Evolutionary conservation across 106 monocot genomes (phyloP).

Genomic region (Hemerocallis citrina): DNA sequence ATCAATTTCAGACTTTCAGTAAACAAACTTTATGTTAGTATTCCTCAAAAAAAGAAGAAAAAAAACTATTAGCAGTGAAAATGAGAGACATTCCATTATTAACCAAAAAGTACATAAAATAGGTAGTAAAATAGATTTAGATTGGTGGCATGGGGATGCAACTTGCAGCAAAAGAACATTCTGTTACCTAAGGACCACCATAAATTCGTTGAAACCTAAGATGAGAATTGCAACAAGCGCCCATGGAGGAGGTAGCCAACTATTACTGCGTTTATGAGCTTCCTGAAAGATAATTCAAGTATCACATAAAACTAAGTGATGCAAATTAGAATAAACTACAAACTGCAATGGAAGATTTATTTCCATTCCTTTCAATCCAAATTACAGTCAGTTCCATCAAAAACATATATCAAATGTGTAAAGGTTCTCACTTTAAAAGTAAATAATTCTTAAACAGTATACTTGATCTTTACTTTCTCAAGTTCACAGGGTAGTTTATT

Average conservation of each 20-base stretch:
- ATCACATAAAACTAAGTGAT: neutral
- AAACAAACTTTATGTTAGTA: neutral
- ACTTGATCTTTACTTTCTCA: too few species aligned
- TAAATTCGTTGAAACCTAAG: conserved; percentile 63
- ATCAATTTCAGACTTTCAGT: neutral
- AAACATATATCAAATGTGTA: too few species aligned
- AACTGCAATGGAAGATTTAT: too few species aligned
- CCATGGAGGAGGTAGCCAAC: conserved; percentile 59
- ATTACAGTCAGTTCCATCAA: too few species aligned
- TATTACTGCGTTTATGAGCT: conserved; percentile 49
- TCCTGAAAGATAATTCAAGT: conserved; percentile 25
- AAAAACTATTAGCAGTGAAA: too few species aligned
- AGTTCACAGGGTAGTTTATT: too few species aligned
- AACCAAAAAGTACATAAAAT: too few species aligned
- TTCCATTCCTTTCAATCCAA: too few species aligned
- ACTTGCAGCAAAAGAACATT: neutral
- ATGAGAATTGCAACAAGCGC: conserved; percentile 33
- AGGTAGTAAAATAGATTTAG: neutral
- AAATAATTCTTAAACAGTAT: too few species aligned
- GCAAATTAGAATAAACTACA: neutral
- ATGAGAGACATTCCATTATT: neutral
- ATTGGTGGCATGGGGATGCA: neutral
- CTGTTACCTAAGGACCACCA: conserved; percentile 57
- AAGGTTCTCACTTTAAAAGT: too few species aligned
- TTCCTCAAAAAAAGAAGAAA: neutral